Evolutionary conservation across 306 rosid species (phyloP), one percentile per base, ranked within the genome.

Genomic region (Cucurbita pepo): DNA sequence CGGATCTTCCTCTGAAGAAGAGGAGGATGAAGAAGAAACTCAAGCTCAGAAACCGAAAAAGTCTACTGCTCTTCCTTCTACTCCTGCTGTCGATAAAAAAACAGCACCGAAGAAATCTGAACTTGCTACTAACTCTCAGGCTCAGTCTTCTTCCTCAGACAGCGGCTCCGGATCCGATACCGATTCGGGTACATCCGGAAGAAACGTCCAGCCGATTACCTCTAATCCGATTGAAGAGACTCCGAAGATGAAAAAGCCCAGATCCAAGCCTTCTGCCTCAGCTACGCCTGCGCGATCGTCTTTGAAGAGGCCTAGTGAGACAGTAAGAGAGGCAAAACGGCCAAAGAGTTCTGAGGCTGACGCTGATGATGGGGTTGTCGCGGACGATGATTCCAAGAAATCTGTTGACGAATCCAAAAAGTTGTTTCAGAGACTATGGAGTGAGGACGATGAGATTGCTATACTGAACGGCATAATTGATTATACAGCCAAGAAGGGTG

Each of bases 181-280:
- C 4, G 93, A 69, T 6, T 70, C 96, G 7, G 88, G 76, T 0
- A 54, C 82, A 1, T 45, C 71, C 0, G 72, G 53, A 56, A 37
- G 37, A 6, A 63, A 67, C 21, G 84, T 80, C 5, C 81, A 87
- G 54, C 89, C 90, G 1, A 69, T 85, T 0, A 77, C 85, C 0
- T 80, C 90, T 1, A 86, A 85, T 78, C 88, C 91, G 21, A 83
- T 80, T 86, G 87, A 81, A 18, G 88, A 82, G 66, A 37, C 86
- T 16, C 78, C 77, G 11, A 80, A 77, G 74, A 16, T 47, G 14
- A 75, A 79, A 43, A 87, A 83, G 55, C 86, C 83, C 61, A 79
- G 80, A 79, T 72, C 82, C 45, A 79, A 77, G 78, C 66, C 86
- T 1, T 37, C 81, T 1, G 69, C 80, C 0, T 6, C 82, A 1